Evolutionary conservation across 495 filamentous ascomycete species (phyloP), one percentile per base, ranked within the genome.

Genomic region (Aeminium ludgeri): DNA sequence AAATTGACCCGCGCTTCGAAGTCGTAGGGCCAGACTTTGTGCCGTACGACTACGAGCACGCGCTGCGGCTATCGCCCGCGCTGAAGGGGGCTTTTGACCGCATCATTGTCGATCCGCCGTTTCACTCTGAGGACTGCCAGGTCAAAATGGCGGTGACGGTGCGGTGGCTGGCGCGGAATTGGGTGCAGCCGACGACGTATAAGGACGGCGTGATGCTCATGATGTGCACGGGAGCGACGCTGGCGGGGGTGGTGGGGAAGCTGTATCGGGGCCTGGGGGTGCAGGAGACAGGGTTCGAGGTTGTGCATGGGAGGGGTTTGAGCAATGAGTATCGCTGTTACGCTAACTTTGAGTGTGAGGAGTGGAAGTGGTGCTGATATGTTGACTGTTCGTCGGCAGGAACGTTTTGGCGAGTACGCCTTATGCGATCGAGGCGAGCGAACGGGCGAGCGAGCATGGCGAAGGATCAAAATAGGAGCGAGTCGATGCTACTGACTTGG

Each of bases 241-340:
- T 64, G 58, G 52, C 55, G 23, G 8, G 23, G 1, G 32, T 57
- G 6, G 51, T 61, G 19, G 10, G 25, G 18, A 62, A 56, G 41
- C 37, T 64, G 15, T 64, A 64, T 30, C 44, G 47, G 18, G 57
- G 56, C 42, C 40, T 45, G 40, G 62, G 69, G 1, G 49, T 70
- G 7, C 50, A 46, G 25, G 73, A 69, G 13, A 83, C 78, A 13
- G 65, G 64, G 12, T 73, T 69, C 51, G 68, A 77, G 43, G 73
- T 73, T 0, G 54, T 62, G 41, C 82, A 87, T 54, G 64, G 69
- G 15, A 73, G 75, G 41, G 74, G 63, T 12, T 57, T 87, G 31
- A 76, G 75, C 53, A 87, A 87, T 53, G 78, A 80, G 61, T 87
- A 85, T 53, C 63, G 70, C 45, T 84, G 80, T 55, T 85, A 82